Percentiles rank a stretch among this genome's conserved stretches.
phyloP scores from a whole-genome alignment of 1,139 yeast genomes.

The Hyphopichia burtonii region DNA sequence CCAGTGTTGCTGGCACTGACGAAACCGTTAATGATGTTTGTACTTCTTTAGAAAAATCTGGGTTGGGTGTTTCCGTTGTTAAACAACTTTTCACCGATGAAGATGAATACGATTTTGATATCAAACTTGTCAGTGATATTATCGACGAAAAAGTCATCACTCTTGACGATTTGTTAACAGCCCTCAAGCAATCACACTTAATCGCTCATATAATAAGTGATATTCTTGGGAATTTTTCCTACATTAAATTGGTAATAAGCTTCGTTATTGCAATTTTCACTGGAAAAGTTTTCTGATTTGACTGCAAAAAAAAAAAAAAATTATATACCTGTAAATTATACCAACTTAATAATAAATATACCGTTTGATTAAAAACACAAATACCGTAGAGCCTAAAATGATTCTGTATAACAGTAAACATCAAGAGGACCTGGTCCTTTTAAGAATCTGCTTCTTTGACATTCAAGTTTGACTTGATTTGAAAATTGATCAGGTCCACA shows the following conservation, averaged over 20 bases:
- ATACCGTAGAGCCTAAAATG: slow-evolving; percentile 16
- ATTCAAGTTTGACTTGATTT: slow-evolving; percentile 21
- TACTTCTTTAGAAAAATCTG: slow-evolving; percentile 28
- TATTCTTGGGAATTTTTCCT: neutral
- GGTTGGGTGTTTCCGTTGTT: slow-evolving; percentile 25
- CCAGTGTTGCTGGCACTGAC: slow-evolving; percentile 13
- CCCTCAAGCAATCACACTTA: slow-evolving; percentile 10
- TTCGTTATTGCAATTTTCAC: slow-evolving; percentile 2
- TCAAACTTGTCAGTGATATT: slow-evolving; percentile 17
- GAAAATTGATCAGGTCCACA: slow-evolving; percentile 39
- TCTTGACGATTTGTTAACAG: slow-evolving; percentile 10
- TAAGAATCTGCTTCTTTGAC: slow-evolving; percentile 27
- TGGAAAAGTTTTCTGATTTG: slow-evolving; percentile 1
- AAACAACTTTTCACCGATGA: slow-evolving; percentile 19
- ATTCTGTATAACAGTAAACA: slow-evolving; percentile 35
- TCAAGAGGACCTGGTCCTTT: slow-evolving; percentile 27
- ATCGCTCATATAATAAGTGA: neutral
- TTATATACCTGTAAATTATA: neutral
- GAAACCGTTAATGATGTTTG: slow-evolving; percentile 19
- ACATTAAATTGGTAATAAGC: neutral
- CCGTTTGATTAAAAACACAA: neutral
- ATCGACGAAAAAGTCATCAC: slow-evolving; percentile 18
- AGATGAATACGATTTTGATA: slow-evolving; percentile 20
- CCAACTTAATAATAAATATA: neutral
- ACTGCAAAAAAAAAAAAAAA: neutral